Base-by-base conservation (phyloP, 495 filamentous ascomycete genomes). In the Penicillium fimorum region DNA sequence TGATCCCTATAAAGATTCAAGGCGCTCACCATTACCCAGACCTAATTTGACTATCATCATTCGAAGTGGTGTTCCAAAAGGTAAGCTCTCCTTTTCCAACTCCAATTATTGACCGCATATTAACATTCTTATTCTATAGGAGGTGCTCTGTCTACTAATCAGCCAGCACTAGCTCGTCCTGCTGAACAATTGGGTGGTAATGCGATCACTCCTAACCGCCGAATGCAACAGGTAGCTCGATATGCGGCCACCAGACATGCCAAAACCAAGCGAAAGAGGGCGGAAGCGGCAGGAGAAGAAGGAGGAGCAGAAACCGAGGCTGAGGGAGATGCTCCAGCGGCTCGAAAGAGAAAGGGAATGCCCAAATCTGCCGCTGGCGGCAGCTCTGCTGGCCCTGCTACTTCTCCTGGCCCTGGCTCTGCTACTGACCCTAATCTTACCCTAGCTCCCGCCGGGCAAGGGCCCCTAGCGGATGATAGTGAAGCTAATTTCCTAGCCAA, bases 11-110 rank as follows among this genome's bases (percentile, higher is more conserved):
- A 2, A 6, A 17, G 4, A 4, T 24, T 5, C 27, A 1, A 46
- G 13, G 25, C 15, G 10, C 27, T 30, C 25, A 11, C 38, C 25
- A 22, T n/a, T 55, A 27, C 8, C 33, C 6, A 45, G 56, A 22
- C 56, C 56, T 37, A 49, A 35, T 33, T 42, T 59, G 11, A 55
- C 56, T 4, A 54, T 59, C 8, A 55, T 59, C n/a, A 55, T 59
- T 13, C 50, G 53, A 17, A 4, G 6, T 8, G 22, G 12, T 27
- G 9, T 8, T 7, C 3, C 2, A n/a, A 7, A 6, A 13, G 43
- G 43, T 46, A 46, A 29, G 43, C 3, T 3, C 0, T 17, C 13
- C 15, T 8, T 46, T 46, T 9, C 24, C 6, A 4, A n/a, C 1
- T 24, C n/a, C 12, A 0, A 25, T 20, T 42, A 7, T 44, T 24